Percentiles rank a stretch among this genome's conserved stretches.
Conservation (phyloP, 2,329 filamentous ascomycete genomes). For the Furcasterigmium sp. region DNA sequence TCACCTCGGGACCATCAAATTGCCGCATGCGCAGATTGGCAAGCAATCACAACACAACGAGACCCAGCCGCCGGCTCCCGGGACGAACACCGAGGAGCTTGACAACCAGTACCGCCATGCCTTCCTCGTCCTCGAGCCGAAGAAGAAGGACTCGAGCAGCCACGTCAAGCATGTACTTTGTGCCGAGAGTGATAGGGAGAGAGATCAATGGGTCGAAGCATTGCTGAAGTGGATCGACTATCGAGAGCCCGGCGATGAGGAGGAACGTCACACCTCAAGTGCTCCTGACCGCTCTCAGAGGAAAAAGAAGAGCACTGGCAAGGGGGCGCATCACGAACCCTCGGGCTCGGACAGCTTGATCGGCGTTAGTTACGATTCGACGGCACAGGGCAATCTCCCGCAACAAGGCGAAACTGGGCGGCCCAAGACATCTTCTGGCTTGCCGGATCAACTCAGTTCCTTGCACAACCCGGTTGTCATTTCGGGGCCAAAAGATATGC, state of each 20-base stretch:
- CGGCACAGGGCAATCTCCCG: constrained; percentile 46
- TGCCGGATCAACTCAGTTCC: constrained; percentile 22
- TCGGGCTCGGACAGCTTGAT: constrained; percentile 43
- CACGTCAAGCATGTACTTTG: constrained; percentile 91
- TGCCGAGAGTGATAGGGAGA: constrained; percentile 87
- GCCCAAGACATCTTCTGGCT: constrained; percentile 27
- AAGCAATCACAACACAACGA: constrained; percentile 71
- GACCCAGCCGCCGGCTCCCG: constrained; percentile 57
- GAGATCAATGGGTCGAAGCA: constrained; percentile 90
- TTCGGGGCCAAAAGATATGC: constrained; percentile 78
- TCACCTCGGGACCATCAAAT: constrained; percentile 88
- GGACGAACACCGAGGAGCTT: constrained; percentile 58
- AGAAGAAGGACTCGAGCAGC: constrained; percentile 87
- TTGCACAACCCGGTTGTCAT: constrained; percentile 50
- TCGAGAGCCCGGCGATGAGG: constrained; percentile 55
- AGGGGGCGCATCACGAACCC: constrained; percentile 25
- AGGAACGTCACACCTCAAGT: constrained; percentile 17
- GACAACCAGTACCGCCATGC: constrained; percentile 97
- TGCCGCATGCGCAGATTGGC: constrained; percentile 86
- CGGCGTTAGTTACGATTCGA: constrained; percentile 53
- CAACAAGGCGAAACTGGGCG: constrained; percentile 31
- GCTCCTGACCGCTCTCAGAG: constrained; percentile 28
- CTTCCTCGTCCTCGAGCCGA: constrained; percentile 90
- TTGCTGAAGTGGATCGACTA: constrained; percentile 85
- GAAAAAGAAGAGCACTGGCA: constrained; percentile 24